These are phyloP conservation scores for Naematelia encephala DNA, from an alignment of 768 basidiomycete species.

Conservation along the genomic window DNA sequence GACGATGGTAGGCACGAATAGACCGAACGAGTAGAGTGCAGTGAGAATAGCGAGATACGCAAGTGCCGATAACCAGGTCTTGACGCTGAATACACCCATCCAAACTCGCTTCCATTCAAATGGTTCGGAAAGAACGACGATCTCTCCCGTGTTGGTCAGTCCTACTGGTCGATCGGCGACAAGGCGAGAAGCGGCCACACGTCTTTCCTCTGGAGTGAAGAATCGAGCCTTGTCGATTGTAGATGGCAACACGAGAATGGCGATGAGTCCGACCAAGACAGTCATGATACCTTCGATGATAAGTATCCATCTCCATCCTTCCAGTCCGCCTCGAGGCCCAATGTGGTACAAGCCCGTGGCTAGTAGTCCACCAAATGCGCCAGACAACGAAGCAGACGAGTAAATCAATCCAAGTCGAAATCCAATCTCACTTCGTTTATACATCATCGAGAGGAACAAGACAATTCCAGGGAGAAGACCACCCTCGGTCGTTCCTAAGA, in stretches of 20 bases:
- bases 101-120: slow-evolving; percentile 29
- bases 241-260: slow-evolving; percentile 28
- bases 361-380: slow-evolving; percentile 16
- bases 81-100: slow-evolving; percentile 20
- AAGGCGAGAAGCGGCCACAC: slow-evolving; percentile 19
- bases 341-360: slow-evolving; percentile 28
- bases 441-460: slow-evolving; percentile 31
- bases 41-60: slow-evolving; percentile 34
- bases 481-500: slow-evolving; percentile 35
- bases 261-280: slow-evolving; percentile 23
- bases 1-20: slow-evolving; percentile 36
- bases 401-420: slow-evolving; percentile 34
- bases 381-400: slow-evolving; percentile 21
- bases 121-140: slow-evolving; percentile 13
- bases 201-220: slow-evolving; percentile 26
- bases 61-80: slow-evolving; percentile 33
- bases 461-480: slow-evolving; percentile 40
- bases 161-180: slow-evolving; percentile 16
- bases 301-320: slow-evolving; percentile 43
- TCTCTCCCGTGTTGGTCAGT: slow-evolving; percentile 13
- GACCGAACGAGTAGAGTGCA: slow-evolving; percentile 36
- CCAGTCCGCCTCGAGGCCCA: slow-evolving; percentile 13
- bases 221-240: slow-evolving; percentile 30
- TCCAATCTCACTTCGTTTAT: slow-evolving; percentile 33
- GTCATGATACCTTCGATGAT: too few species aligned